Conservation (phyloP, 345 rosid genomes). For the Pseudoturritis turrita region DNA sequence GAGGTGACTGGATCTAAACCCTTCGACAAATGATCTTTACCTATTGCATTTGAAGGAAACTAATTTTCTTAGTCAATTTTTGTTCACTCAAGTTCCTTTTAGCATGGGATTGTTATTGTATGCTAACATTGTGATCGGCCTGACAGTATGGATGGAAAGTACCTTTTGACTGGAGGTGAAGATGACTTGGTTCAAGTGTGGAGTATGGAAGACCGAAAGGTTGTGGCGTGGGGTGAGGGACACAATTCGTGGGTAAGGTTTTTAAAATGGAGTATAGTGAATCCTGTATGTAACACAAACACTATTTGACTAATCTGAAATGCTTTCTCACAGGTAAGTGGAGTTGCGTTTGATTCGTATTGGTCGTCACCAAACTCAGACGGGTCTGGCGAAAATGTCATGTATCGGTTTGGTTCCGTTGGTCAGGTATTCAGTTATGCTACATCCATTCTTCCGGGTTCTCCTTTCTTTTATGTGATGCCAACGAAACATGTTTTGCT, state of each 20-base stretch:
- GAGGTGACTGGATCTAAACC: constrained; percentile 22
- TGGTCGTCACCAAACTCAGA: constrained; percentile 90
- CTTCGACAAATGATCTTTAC: constrained; percentile 47
- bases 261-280: not conserved
- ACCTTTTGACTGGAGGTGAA: constrained; percentile 96
- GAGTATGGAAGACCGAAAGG: constrained; percentile 99
- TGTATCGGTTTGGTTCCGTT: constrained; percentile 98
- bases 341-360: constrained; percentile 96
- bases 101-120: not conserved
- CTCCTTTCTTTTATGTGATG: not conserved
- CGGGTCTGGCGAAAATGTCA: constrained; percentile 73
- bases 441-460: not conserved
- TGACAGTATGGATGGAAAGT: constrained; percentile 93
- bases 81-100: not conserved
- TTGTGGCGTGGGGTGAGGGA: constrained; percentile 99
- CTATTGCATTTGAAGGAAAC: not conserved
- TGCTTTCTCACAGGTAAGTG: constrained; percentile 79
- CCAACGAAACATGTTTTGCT: not conserved
- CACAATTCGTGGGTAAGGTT: constrained; percentile 97
- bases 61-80: not conserved
- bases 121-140: constrained; percentile 10
- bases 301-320: constrained; percentile 24
- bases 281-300: not conserved
- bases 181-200: constrained; percentile 99
- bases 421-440: constrained; percentile 69